Conservation (phyloP, 73 alveolate species). For the Paramecium sexaurelia region DNA sequence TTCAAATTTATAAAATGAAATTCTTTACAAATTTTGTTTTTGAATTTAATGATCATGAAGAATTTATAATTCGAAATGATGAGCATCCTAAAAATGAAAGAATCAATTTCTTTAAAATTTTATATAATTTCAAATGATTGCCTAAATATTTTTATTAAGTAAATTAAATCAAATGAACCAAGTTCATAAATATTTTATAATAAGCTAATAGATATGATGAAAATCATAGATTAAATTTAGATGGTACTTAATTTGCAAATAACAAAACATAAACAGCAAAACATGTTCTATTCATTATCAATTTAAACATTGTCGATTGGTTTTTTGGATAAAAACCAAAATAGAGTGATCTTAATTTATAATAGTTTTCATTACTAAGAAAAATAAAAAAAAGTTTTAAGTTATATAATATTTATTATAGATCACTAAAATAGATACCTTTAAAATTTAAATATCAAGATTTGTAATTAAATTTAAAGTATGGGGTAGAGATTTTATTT, state of each 20-base stretch:
- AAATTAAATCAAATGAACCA: not conserved
- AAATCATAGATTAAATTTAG: not conserved
- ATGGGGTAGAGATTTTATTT: too few species aligned
- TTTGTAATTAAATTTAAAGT: too few species aligned
- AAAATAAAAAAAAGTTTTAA: too few species aligned
- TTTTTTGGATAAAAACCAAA: not conserved
- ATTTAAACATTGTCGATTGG: conserved; percentile 4
- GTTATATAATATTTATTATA: too few species aligned
- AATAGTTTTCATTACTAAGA: not conserved
- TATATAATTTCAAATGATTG: not conserved
- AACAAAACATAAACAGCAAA: not conserved
- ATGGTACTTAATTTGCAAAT: not conserved
- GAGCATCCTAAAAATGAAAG: conserved; percentile 35
- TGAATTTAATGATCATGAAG: conserved; percentile 41
- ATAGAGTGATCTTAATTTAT: not conserved
- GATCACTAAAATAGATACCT: too few species aligned
- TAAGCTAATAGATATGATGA: not conserved
- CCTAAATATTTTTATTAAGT: conserved; percentile 5
- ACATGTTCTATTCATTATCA: conserved; percentile 33
- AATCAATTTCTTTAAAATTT: not conserved
- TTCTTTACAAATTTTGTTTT: not conserved
- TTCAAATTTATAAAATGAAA: not conserved
- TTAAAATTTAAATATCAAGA: too few species aligned
- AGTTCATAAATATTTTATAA: not conserved
- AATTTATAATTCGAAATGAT: not conserved